Conservation (phyloP, 495 filamentous ascomycete genomes). For the Annulohypoxylon bovei region DNA sequence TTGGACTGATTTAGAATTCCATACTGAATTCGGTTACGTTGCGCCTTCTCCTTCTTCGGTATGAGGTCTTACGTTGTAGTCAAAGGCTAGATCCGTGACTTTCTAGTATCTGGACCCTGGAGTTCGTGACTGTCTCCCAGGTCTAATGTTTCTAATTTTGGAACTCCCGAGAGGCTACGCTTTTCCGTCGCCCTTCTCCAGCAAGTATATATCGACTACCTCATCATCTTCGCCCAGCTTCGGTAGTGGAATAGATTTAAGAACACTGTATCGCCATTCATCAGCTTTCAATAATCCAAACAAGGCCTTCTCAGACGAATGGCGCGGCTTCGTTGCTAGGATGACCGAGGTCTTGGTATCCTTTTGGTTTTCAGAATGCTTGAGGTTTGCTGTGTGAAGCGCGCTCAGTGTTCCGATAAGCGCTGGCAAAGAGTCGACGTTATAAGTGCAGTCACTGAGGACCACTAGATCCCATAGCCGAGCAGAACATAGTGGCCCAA, state of each 20-base stretch:
- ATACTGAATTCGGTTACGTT: no score
- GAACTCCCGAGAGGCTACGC: neutral
- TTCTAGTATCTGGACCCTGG: no score
- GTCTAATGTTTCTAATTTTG: neutral
- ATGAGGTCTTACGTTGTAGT: no score
- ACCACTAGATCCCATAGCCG: constrained; percentile 75
- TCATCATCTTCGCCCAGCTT: constrained; percentile 66
- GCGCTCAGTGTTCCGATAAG: constrained; percentile 75
- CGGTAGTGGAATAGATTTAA: constrained; percentile 63
- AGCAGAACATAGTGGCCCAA: constrained; percentile 50
- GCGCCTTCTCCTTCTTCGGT: no score
- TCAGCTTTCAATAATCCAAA: constrained; percentile 77
- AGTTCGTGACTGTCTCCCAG: no score
- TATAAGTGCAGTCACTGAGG: constrained; percentile 95
- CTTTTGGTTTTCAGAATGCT: constrained; percentile 46
- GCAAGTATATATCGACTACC: constrained; percentile 69
- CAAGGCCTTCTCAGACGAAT: constrained; percentile 81
- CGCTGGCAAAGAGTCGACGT: constrained; percentile 78
- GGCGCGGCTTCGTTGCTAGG: constrained; percentile 84
- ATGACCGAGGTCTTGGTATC: constrained; percentile 60
- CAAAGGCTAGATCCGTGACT: no score
- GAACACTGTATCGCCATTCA: constrained; percentile 61
- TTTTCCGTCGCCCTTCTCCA: constrained; percentile 39
- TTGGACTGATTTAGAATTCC: no score
- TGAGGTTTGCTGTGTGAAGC: constrained; percentile 52